Percentiles rank a stretch among this genome's conserved stretches.
Evolutionary conservation across 805 yeast species (phyloP).

Genomic region (Jamesozyma piceae): DNA sequence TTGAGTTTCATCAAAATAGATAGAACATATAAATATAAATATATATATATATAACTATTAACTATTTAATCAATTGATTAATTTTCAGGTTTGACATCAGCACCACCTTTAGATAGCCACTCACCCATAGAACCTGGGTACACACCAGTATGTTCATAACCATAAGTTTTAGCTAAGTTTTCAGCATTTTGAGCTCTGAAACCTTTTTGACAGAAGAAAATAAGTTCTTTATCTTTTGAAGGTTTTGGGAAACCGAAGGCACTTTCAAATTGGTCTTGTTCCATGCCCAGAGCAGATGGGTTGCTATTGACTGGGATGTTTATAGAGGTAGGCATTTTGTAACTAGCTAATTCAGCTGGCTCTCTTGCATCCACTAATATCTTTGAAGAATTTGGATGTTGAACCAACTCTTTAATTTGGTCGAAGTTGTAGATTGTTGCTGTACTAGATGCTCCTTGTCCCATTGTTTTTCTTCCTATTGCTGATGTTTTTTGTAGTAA

Average conservation of each 20-base stretch:
- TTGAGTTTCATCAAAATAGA: constrained; percentile 33
- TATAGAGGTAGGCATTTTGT: constrained; percentile 74
- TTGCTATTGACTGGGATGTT: constrained; percentile 84
- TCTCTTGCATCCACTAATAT: constrained; percentile 86
- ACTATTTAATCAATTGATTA: background rate
- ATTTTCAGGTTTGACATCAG: constrained; percentile 10
- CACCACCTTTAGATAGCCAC: constrained; percentile 44
- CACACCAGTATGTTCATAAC: constrained; percentile 75
- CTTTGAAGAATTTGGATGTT: constrained; percentile 38
- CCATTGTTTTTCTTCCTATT: background rate
- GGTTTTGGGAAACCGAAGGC: constrained; percentile 82
- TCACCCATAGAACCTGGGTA: constrained; percentile 83
- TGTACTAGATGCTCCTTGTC: constrained; percentile 3
- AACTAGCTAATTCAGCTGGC: constrained; percentile 64
- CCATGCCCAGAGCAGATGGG: constrained; percentile 83
- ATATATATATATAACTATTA: background rate
- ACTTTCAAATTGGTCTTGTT: constrained; percentile 70
- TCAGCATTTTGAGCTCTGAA: constrained; percentile 86
- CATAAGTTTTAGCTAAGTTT: constrained; percentile 83
- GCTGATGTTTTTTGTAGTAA: background rate
- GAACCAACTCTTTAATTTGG: constrained; percentile 40
- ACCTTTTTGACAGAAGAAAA: constrained; percentile 90
- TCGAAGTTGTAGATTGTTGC: constrained; percentile 46
- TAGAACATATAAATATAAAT: constrained; percentile 3
- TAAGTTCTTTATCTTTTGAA: constrained; percentile 52